A percentile compares a stretch with the other conserved stretches of the same genome.
Evolutionary conservation across 2,329 filamentous ascomycete genomes (phyloP).

Genomic region (Sphaerostilbella broomeana): DNA sequence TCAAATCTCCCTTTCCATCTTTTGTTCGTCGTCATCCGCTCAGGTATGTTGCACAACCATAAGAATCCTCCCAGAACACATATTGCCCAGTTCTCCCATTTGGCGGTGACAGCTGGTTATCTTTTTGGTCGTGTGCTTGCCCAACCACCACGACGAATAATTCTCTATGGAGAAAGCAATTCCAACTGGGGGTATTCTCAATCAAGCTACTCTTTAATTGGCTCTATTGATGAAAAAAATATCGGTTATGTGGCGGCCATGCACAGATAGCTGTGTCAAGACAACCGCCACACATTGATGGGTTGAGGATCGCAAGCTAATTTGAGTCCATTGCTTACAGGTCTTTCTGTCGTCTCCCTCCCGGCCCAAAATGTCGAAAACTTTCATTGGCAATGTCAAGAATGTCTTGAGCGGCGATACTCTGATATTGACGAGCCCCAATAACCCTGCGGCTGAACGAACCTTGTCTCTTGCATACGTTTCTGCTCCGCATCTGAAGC

Average conservation of each 20-base stretch:
- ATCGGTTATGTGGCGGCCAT: too few species aligned
- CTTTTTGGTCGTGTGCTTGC: not conserved
- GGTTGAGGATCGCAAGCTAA: too few species aligned
- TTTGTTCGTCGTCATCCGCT: constrained; percentile 5
- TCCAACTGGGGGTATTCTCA: not conserved
- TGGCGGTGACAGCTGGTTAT: constrained; percentile 18
- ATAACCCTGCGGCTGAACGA: constrained; percentile 76
- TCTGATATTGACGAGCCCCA: constrained; percentile 72
- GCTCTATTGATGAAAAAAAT: too few species aligned
- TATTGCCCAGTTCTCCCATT: not conserved
- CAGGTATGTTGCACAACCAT: constrained; percentile 19
- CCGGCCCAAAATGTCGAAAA: constrained; percentile 40
- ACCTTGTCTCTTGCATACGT: constrained; percentile 89
- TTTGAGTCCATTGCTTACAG: too few species aligned
- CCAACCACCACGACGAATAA: not conserved
- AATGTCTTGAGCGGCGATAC: constrained; percentile 92
- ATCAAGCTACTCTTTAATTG: too few species aligned
- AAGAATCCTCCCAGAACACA: constrained; percentile 1
- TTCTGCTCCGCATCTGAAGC: constrained; percentile 74
- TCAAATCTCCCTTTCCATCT: not conserved
- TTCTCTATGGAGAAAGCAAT: too few species aligned
- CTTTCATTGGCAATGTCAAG: constrained; percentile 73
- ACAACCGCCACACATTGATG: too few species aligned
- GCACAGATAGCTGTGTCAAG: too few species aligned
- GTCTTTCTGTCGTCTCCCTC: constrained; percentile 6